Evolutionary conservation across 1,284 basidiomycete genomes (phyloP).

Genomic region (Coniferiporia weirii): DNA sequence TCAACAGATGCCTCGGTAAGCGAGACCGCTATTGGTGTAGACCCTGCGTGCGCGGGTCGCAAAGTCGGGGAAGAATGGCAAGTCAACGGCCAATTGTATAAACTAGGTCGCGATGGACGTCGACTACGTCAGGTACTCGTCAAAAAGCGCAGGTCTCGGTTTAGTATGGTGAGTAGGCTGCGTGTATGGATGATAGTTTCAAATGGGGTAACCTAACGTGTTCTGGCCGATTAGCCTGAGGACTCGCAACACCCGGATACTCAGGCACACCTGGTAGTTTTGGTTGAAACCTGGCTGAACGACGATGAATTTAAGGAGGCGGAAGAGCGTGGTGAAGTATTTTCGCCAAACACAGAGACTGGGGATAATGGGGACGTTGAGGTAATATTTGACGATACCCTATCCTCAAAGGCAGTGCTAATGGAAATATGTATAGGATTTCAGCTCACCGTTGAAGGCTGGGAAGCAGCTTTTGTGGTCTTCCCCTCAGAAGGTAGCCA

Average conservation of each 20-base stretch:
- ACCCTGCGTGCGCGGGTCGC: constrained; percentile 47
- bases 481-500: constrained; percentile 34
- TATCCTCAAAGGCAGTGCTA: background rate
- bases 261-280: constrained; percentile 57
- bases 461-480: constrained; percentile 48
- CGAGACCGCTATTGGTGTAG: constrained; percentile 37
- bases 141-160: constrained; percentile 61
- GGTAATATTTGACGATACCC: constrained; percentile 21
- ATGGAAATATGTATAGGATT: constrained; percentile 19
- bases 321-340: constrained; percentile 53
- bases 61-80: constrained; percentile 73
- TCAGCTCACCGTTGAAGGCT: constrained; percentile 28
- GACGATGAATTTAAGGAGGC: constrained; percentile 66
- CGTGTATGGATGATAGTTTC: background rate
- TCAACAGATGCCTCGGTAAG: constrained; percentile 33
- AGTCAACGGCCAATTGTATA: constrained; percentile 58
- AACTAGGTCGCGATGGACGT: constrained; percentile 66
- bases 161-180: constrained; percentile 55
- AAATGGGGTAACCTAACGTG: background rate
- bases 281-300: constrained; percentile 69
- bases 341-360: constrained; percentile 38
- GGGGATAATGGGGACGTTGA: constrained; percentile 33
- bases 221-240: constrained; percentile 43
- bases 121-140: constrained; percentile 61
- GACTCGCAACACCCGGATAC: constrained; percentile 75